Evolutionary conservation across 129 eudicot species (phyloP), one percentile per base, ranked within the genome.

Genomic region (Saussurea involucrata): DNA sequence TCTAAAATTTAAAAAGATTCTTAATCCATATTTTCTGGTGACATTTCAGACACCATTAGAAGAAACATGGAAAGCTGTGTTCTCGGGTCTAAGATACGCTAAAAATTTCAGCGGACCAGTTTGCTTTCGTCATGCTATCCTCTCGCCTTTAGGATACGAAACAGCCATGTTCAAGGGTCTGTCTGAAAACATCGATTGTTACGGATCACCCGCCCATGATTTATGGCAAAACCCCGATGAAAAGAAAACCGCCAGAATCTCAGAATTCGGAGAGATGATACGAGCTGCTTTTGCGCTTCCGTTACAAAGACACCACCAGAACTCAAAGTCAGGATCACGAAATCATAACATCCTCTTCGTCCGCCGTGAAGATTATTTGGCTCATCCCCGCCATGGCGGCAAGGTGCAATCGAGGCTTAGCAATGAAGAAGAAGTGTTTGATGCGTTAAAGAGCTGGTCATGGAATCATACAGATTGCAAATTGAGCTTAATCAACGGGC

Each of bases 381-480:
- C 99, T 24, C 99, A 95, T 71, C 99, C 99, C 5, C 94, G 99
- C 53, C 99, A 95, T 63, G 96, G 83, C 82, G 99, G 99, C 70
- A 88, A 85, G 85, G 91, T 95, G 31, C 95, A 95, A 40, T 83
- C 92, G 1, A 78, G 99, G 72, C 97, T 95, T 20, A 88, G 95
- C 87, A 95, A 95, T 42, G 99, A 95, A 77, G 85, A 92, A 68
- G 83, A 95, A 77, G 92, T 95, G 12, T 92, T 86, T 36, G 86
- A 90, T 61, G 81, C 96, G 1, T 18, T 95, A n/a, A 85, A 84
- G 69, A 82, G 24, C 36, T 95, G 99, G 99, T 88, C 79, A 2
- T 53, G 84, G 18, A 65, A 71, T 28, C 86, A 88, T 27, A 24
- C 72, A 15, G 86, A 76, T 4, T 95, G 99, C 73, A 88, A 73